A percentile compares a stretch with the other conserved stretches of the same genome.
Conservation (phyloP, 345 rosid genomes). For the Murraya koenigii region DNA sequence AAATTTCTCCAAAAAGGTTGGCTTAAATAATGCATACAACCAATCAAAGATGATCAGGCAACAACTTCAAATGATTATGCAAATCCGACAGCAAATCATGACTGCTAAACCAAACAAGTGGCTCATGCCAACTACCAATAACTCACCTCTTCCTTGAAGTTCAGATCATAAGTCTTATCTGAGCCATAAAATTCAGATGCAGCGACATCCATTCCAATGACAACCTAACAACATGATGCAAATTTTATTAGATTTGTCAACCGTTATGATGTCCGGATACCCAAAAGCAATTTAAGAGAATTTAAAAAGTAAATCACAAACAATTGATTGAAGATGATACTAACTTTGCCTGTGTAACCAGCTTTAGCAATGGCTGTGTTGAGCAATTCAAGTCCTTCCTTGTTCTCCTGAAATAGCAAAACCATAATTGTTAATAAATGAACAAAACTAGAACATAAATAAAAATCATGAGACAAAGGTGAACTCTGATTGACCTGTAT, state of each 20-base stretch:
- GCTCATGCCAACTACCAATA: neutral
- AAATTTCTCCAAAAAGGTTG: neutral
- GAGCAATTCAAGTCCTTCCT: slow-evolving; percentile 96
- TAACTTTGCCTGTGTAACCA: slow-evolving; percentile 83
- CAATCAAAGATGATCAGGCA: neutral
- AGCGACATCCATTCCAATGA: slow-evolving; percentile 99
- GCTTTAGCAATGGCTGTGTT: slow-evolving; percentile 92
- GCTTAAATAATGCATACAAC: neutral
- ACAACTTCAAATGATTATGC: neutral
- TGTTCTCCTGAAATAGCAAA: slow-evolving; percentile 64
- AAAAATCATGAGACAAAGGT: neutral
- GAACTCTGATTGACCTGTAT: slow-evolving; percentile 55
- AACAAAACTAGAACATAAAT: neutral
- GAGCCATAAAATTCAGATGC: slow-evolving; percentile 87
- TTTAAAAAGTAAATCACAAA: neutral
- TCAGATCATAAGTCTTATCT: slow-evolving; percentile 83
- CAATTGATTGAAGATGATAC: slow-evolving; percentile 13
- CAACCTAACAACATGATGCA: slow-evolving; percentile 54
- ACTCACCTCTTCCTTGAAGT: slow-evolving; percentile 79
- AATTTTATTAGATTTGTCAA: neutral
- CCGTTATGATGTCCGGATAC: neutral
- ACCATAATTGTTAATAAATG: neutral
- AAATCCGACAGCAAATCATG: neutral
- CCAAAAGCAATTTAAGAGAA: neutral
- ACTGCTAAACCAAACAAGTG: too few relatives aligned